Evolutionary conservation across 1,284 basidiomycete species (phyloP).

Genomic region (Rhodofomes roseus): DNA sequence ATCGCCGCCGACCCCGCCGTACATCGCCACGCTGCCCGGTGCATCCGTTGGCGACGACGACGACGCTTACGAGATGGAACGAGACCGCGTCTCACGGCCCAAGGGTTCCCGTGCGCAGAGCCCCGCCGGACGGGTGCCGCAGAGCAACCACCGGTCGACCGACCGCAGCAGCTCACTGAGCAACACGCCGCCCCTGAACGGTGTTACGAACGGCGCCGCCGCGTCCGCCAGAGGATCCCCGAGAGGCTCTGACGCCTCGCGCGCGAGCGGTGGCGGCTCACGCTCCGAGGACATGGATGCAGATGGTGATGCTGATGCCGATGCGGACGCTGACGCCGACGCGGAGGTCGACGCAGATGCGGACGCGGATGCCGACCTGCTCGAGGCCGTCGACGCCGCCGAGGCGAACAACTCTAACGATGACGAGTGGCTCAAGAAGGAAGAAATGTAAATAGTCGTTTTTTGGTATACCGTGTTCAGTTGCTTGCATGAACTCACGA

Average conservation of each 20-base stretch:
- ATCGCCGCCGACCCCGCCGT: constrained; percentile 25
- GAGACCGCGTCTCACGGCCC: constrained; percentile 7
- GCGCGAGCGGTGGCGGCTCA: constrained; percentile 13
- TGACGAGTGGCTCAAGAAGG: constrained; percentile 29
- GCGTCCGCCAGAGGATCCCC: constrained; percentile 13
- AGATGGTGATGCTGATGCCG: constrained; percentile 24
- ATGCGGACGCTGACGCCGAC: constrained; percentile 19
- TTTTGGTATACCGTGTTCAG: background rate
- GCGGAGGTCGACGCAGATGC: constrained; percentile 27
- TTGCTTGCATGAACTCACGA: background rate
- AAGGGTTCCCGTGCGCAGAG: constrained; percentile 8
- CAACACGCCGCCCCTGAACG: constrained; percentile 12
- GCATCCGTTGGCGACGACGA: constrained; percentile 21
- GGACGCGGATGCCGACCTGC: constrained; percentile 32
- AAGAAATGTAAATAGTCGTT: constrained; percentile 17
- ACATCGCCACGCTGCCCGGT: constrained; percentile 26
- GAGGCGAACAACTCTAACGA: constrained; percentile 28
- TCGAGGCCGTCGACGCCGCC: constrained; percentile 35
- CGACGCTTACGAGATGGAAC: constrained; percentile 11
- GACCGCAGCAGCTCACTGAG: constrained; percentile 17
- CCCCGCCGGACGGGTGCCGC: background rate
- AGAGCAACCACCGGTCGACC: constrained; percentile 11
- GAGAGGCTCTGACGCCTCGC: constrained; percentile 13
- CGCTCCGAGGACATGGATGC: constrained; percentile 22
- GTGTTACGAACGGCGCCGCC: constrained; percentile 1